These are phyloP conservation scores for Cinchona pubescens DNA, from an alignment of 257 asterid genomes.

Conservation along the genomic window DNA sequence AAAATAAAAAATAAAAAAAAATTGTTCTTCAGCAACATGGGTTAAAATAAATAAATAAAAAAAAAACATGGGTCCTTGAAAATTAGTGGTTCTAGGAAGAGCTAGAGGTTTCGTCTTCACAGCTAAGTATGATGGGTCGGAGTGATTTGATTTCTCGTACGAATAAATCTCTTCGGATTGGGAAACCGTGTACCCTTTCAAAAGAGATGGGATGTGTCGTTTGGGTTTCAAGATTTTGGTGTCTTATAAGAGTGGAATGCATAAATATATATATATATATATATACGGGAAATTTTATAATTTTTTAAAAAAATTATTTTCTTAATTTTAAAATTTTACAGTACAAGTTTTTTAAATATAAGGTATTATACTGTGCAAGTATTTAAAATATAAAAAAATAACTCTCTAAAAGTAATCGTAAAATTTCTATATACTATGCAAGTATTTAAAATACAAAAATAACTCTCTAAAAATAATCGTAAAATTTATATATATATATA, in stretches of 20 bases:
- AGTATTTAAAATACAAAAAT: too few species aligned
- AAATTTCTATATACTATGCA: too few species aligned
- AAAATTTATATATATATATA: too few species aligned
- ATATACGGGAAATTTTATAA: too few species aligned
- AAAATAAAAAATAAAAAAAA: not conserved
- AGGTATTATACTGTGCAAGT: too few species aligned
- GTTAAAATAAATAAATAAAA: not conserved
- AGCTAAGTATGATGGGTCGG: constrained; percentile 30
- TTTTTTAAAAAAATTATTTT: too few species aligned
- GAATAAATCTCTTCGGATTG: constrained; percentile 11
- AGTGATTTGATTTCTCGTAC: constrained; percentile 28
- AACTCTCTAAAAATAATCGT: too few species aligned
- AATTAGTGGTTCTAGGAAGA: not conserved
- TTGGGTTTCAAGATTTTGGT: constrained; percentile 20
- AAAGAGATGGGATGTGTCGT: constrained; percentile 2
- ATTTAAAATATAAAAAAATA: too few species aligned
- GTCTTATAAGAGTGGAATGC: constrained; percentile 20
- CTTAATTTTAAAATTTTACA: too few species aligned
- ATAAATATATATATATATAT: too few species aligned
- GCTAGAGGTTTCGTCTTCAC: constrained; percentile 19
- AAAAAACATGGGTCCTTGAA: not conserved
- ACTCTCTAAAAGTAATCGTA: too few species aligned
- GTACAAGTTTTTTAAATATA: too few species aligned
- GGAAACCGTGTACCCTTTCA: constrained; percentile 7
- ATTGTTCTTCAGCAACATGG: not conserved